A percentile compares a stretch with the other conserved stretches of the same genome.
Conservation (phyloP, 345 rosid species). For the Gossypium ekmanianum region DNA sequence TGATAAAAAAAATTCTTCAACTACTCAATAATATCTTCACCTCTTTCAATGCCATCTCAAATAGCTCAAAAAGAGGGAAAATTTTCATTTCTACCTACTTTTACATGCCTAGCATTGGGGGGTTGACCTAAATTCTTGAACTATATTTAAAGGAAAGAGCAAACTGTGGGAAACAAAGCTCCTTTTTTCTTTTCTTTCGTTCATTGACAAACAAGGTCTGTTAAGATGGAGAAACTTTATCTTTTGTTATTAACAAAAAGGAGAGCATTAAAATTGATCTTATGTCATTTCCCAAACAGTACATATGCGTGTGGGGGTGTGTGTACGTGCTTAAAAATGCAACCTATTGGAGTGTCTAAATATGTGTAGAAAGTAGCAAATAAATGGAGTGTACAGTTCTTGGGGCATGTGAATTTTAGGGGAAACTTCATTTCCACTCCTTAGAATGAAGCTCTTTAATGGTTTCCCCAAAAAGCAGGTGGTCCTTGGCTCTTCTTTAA, state of each 20-base stretch:
- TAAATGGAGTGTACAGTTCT: constrained; percentile 16
- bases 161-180: neutral
- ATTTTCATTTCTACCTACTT: neutral
- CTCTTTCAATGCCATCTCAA: constrained; percentile 4
- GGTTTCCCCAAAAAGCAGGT: constrained; percentile 30
- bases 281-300: neutral
- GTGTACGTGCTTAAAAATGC: neutral
- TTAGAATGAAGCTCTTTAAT: constrained; percentile 14
- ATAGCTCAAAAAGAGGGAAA: neutral
- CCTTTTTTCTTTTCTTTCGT: neutral
- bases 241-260: neutral
- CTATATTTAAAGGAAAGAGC: neutral
- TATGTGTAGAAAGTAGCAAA: neutral
- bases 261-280: constrained; percentile 3
- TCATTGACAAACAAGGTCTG: neutral
- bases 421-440: constrained; percentile 40
- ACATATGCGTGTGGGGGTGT: neutral
- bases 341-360: constrained; percentile 5
- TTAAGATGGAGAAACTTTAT: neutral
- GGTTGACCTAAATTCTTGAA: constrained; percentile 1
- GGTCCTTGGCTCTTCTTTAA: constrained; percentile 33
- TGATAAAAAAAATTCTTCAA: neutral
- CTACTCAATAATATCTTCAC: neutral
- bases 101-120: neutral
- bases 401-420: constrained; percentile 22